Base-by-base conservation (phyloP, 176 grass and related monocot genomes). In the Phoenix dactylifera region DNA sequence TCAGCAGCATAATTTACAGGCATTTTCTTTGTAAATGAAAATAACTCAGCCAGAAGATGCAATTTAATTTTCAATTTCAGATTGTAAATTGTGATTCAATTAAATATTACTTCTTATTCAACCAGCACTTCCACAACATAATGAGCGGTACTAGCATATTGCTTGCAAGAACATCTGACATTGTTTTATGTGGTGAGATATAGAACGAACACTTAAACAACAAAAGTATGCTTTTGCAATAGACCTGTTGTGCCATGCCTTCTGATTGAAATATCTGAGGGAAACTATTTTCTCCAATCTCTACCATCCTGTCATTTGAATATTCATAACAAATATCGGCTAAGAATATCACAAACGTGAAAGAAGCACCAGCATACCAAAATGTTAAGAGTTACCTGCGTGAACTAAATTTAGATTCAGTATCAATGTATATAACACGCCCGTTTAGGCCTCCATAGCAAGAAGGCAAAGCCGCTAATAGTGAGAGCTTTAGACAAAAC, bases 371-470 rank as follows among this genome's bases (percentile, higher is more conserved):
- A 30, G 50, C 32, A 39, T 54, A 52, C 29, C 7, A 51, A 65
- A 23, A n/a, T 52, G 57, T 5, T 51, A 0, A 69, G 18, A 70
- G 53, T 22, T 85, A 97, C 93, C 93, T 97, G 69, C 75, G 72
- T 53, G 84, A 78, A 88, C 81, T 88, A 76, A 97, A 97, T 80
- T 88, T 97, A 60, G 73, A 88, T 83, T 97, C 93, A 0, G 87
- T 92, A 59, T 97, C 87, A 64, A 97, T 88, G 63, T 92, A 97
- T 49, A 88, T 73, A 60, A 92, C 81, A 60, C 73, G 62, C 4
- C 84, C 93, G 50, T 97, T 85, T 61, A 91, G 49, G 67, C 93
- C 84, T 39, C 87, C 93, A 49, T 88, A 91, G 70, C 82, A 83
- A 80, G 73, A 70, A 23, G 93, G 93, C 57, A 97, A 76, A 7